These are phyloP conservation scores for Scenedesmus sp. DNA, from an alignment of 163 green algal genomes.

Conservation along the genomic window DNA sequence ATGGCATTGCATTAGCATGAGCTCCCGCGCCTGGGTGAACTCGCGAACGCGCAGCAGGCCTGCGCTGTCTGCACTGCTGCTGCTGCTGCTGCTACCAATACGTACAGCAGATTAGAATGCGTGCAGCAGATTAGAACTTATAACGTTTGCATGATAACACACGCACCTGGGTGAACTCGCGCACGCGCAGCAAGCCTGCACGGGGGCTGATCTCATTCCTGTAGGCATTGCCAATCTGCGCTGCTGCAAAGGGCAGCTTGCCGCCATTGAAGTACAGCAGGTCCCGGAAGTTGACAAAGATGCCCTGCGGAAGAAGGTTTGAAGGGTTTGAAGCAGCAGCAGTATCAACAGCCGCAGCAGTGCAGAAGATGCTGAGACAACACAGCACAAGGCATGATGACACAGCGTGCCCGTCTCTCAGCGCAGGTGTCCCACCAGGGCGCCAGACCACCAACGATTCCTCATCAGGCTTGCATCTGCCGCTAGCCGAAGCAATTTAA, in stretches of 20 bases:
- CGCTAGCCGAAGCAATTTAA: too few species aligned
- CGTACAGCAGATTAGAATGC: not conserved
- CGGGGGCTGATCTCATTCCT: constrained; percentile 97
- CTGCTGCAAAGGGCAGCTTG: constrained; percentile 98
- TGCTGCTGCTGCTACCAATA: constrained; percentile 55
- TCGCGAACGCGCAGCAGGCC: constrained; percentile 97
- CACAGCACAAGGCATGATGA: too few species aligned
- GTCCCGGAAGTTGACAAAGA: constrained; percentile 99
- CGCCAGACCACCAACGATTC: too few species aligned
- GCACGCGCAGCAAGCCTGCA: constrained; percentile 94
- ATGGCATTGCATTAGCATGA: not conserved
- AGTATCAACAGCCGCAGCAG: not conserved
- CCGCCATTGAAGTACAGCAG: constrained; percentile 98
- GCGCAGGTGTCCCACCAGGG: too few species aligned
- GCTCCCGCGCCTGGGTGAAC: constrained; percentile 89
- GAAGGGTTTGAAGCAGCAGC: constrained; percentile 93
- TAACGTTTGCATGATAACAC: not conserved
- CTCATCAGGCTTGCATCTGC: too few species aligned
- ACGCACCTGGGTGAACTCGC: constrained; percentile 96
- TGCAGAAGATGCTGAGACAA: not conserved
- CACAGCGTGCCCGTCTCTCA: not conserved
- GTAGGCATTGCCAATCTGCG: constrained; percentile 97
- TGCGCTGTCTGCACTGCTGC: constrained; percentile 68
- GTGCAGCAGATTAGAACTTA: not conserved
- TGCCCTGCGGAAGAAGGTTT: constrained; percentile 99